phyloP scores from a whole-genome alignment of 352 stramenopile genomes.

The Phytophthora sp. region DNA sequence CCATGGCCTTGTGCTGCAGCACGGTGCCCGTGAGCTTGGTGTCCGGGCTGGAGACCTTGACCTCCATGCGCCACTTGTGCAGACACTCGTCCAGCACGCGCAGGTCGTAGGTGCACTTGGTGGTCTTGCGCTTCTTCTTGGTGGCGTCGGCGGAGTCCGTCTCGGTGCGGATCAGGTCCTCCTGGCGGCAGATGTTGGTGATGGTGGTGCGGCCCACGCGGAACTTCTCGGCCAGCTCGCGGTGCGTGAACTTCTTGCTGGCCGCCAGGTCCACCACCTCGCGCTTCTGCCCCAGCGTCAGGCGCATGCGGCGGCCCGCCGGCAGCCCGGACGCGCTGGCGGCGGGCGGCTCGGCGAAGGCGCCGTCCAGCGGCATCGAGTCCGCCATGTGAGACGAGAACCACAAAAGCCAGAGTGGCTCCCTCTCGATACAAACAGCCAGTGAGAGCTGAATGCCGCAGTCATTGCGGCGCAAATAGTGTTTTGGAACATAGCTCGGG shows the following conservation, averaged over 20 bases:
- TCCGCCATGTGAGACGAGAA: too few species aligned
- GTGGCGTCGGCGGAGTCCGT: conserved; percentile 85
- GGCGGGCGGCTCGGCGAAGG: too few species aligned
- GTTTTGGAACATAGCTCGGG: too few species aligned
- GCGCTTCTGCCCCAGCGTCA: conserved; percentile 87
- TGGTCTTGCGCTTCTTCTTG: conserved; percentile 90
- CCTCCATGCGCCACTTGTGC: conserved; percentile 90
- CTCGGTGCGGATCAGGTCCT: conserved; percentile 81
- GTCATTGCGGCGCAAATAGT: neutral
- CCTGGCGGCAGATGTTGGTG: conserved; percentile 88
- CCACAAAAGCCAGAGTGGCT: conserved; percentile 32
- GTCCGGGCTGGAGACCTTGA: conserved; percentile 80
- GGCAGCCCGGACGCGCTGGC: conserved; percentile 13
- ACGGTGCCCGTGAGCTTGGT: conserved; percentile 82
- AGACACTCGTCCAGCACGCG: conserved; percentile 82
- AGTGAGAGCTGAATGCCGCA: neutral
- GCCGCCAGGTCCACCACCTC: conserved; percentile 83
- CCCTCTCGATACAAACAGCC: neutral
- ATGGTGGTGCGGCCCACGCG: conserved; percentile 81
- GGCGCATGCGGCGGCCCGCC: conserved; percentile 59
- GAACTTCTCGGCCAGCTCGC: conserved; percentile 85
- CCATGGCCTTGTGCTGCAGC: conserved; percentile 86
- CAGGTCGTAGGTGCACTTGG: conserved; percentile 85
- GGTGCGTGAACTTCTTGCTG: conserved; percentile 88
- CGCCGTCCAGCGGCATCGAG: too few species aligned